Percentiles rank a stretch among this genome's conserved stretches.
Evolutionary conservation across 1,284 basidiomycete genomes (phyloP).

Genomic region (Cryptococcus wingfieldii): DNA sequence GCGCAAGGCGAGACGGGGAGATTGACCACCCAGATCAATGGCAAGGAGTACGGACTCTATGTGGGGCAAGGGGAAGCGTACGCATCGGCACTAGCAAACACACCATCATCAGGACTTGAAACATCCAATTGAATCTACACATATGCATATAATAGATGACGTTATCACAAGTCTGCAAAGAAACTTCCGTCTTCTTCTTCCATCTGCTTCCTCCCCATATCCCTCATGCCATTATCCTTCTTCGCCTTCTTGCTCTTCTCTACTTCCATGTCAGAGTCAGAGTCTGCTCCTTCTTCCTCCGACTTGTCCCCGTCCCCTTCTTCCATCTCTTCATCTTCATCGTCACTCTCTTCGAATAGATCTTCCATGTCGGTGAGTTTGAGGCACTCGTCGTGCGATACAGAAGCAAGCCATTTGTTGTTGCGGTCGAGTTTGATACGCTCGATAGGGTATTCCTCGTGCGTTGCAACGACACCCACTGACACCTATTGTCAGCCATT

Average conservation of each 20-base stretch:
- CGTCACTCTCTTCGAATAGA: constrained; percentile 57
- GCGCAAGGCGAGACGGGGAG: constrained; percentile 11
- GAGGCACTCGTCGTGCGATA: constrained; percentile 82
- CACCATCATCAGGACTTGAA: constrained; percentile 1
- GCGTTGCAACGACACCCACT: constrained; percentile 83
- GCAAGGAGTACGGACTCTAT: constrained; percentile 28
- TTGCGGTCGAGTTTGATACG: constrained; percentile 62
- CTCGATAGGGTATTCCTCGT: constrained; percentile 86
- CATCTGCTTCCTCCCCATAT: constrained; percentile 11
- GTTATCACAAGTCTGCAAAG: constrained; percentile 22
- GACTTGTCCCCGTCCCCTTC: constrained; percentile 8
- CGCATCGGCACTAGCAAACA: constrained; percentile 16
- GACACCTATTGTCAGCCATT: neutral
- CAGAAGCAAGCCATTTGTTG: constrained; percentile 80
- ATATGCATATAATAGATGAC: too few species aligned
- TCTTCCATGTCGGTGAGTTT: constrained; percentile 75
- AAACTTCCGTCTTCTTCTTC: constrained; percentile 15
- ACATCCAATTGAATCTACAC: too few species aligned
- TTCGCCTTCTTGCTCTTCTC: constrained; percentile 58
- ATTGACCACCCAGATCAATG: constrained; percentile 28
- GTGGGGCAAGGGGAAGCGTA: constrained; percentile 41
- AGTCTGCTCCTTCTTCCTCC: constrained; percentile 33
- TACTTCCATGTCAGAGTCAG: constrained; percentile 34
- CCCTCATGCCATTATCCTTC: constrained; percentile 19
- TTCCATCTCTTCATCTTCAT: constrained; percentile 51